Base-by-base conservation (phyloP, 352 stramenopile species). In the Salisapilia sapeloensis region DNA sequence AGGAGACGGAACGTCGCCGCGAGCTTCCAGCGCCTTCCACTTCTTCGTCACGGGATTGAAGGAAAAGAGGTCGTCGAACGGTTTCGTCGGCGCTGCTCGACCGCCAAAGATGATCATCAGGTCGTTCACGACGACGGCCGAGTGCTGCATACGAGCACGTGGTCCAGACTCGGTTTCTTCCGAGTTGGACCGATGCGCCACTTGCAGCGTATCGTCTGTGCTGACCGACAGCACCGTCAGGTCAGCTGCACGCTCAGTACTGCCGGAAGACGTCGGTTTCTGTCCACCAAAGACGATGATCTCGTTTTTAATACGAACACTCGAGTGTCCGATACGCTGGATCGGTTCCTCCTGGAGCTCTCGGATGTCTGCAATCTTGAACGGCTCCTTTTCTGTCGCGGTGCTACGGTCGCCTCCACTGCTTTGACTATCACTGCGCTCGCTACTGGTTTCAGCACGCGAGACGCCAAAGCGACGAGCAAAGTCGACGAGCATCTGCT, bases 91-190 rank as follows among this genome's bases (percentile, higher is more conserved):
- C 9, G 72, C 74, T 12, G 56, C 60, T 12, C 76, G 76, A 23
- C 76, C 76, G 29, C 76, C 76, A 56, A 91, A 89, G 3, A 91
- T 44, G 23, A 89, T 18, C 72, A 91, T 84, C 3, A 50, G 42
- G 28, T 50, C 53, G 28, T 35, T 40, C 3, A 70, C 40, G 11
- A 78, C 40, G 18, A 66, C 57, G 11, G 66, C 62, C 12, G 70
- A 77, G 44, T 90, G 74, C 24, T 86, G 60, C 70, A 86, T 90
- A 9, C 74, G 48, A 7, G 70, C 38, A 4, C 43, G 57, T n/a
- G 60, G 61, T 7, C 47, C 41, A 50, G 33, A 17, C 9, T 13
- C 25, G 9, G 39, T 31, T 1, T 42, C 30, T 4, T 31, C 21
- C 3, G 16, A 29, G 23, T 21, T 11, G 4, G 41, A 32, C 4